A percentile compares a stretch with the other conserved stretches of the same genome.
These are phyloP conservation scores for Osmanthus fragrans DNA, from an alignment of 257 asterid species.

Conservation along the genomic window DNA sequence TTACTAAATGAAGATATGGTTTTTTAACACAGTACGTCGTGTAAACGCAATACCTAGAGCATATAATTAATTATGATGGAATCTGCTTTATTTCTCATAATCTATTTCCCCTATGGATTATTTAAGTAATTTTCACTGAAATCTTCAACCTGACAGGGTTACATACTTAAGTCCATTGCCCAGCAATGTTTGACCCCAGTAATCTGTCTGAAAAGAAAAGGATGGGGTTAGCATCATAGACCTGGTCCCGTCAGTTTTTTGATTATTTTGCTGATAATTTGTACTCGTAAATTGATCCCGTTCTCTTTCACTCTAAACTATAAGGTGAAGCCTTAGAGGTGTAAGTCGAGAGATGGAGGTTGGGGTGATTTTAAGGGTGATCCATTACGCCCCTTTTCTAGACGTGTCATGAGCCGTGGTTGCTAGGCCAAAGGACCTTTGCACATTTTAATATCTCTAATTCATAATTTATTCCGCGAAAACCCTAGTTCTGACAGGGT, in stretches of 20 bases:
- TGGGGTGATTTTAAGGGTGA: no score
- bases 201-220: conserved; percentile 47
- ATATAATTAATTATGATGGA: conserved; percentile 33
- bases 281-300: conserved; percentile 8
- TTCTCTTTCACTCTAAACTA: background rate
- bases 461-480: no score
- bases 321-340: no score
- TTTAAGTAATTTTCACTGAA: conserved; percentile 31
- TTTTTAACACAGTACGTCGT: conserved; percentile 10
- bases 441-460: background rate
- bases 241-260: conserved; percentile 13
- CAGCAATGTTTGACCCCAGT: conserved; percentile 55
- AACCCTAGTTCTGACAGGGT: background rate
- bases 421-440: no score
- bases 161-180: conserved; percentile 27
- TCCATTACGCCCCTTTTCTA: background rate
- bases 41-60: conserved; percentile 41
- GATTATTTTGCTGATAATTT: background rate
- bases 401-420: background rate
- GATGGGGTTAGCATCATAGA: conserved; percentile 26
- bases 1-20: background rate
- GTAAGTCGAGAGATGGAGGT: no score
- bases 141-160: conserved; percentile 30
- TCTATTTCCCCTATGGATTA: background rate
- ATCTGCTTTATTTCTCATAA: conserved; percentile 39